Evolutionary conservation across 176 grass and related monocot genomes (phyloP).

Genomic region (Phyllostachys edulis): DNA sequence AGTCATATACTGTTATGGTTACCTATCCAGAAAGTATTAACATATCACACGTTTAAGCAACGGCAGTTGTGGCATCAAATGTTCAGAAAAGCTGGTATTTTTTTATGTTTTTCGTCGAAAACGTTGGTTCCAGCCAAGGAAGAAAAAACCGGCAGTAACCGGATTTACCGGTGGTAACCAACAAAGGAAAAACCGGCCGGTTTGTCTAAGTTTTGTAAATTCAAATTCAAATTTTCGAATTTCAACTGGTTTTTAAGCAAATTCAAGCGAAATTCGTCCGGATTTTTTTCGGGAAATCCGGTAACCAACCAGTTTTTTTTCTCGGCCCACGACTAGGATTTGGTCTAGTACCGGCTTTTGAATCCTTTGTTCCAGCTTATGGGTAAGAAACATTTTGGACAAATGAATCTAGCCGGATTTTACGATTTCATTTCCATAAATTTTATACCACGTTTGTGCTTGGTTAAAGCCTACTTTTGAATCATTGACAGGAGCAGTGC

Average conservation of each 20-base stretch:
- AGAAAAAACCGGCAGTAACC: too few relatives aligned
- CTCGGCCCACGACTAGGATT: too few relatives aligned
- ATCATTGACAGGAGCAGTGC: constrained; percentile 20
- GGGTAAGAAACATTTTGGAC: neutral
- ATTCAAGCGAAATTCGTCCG: too few relatives aligned
- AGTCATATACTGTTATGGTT: constrained; percentile 80
- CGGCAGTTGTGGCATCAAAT: neutral
- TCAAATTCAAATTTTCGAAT: too few relatives aligned
- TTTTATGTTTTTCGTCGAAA: neutral
- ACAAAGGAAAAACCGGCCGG: too few relatives aligned
- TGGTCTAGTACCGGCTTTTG: too few relatives aligned
- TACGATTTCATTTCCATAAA: neutral
- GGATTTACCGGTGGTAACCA: too few relatives aligned
- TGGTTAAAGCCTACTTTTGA: constrained; percentile 14
- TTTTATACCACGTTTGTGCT: neutral
- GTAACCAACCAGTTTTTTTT: too few relatives aligned
- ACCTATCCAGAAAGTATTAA: constrained; percentile 37
- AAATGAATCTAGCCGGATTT: neutral
- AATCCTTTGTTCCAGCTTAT: neutral
- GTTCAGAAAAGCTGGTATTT: neutral
- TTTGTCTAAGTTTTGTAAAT: too few relatives aligned
- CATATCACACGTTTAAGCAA: neutral
- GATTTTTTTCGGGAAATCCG: too few relatives aligned
- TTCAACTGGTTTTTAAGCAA: too few relatives aligned
- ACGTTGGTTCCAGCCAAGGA: neutral